Evolutionary conservation across 179 eudicot genomes (phyloP).

Genomic region (Beta macrorhiza): DNA sequence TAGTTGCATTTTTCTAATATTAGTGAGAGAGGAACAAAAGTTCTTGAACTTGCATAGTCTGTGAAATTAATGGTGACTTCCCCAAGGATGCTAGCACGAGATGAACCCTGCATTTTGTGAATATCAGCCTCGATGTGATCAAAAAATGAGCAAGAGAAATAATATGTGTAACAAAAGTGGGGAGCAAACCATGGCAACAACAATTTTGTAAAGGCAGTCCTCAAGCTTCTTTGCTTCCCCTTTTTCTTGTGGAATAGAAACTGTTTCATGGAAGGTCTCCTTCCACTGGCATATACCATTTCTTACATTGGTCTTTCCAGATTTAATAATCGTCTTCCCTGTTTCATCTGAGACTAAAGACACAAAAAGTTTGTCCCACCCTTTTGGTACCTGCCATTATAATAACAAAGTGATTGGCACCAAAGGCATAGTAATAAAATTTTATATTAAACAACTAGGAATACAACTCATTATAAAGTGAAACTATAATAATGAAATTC

Average conservation of each 20-base stretch:
- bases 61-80: constrained; percentile 68
- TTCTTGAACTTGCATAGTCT: constrained; percentile 49
- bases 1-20: constrained; percentile 71
- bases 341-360: constrained; percentile 62
- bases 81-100: constrained; percentile 85
- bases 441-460: too few relatives aligned
- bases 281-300: constrained; percentile 86
- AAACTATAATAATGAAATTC: background rate
- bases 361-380: constrained; percentile 90
- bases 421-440: background rate
- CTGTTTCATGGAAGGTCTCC: constrained; percentile 65
- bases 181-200: constrained; percentile 66
- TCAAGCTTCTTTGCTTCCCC: constrained; percentile 47
- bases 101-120: constrained; percentile 55
- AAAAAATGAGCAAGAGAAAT: background rate
- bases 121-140: constrained; percentile 4
- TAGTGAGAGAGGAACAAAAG: constrained; percentile 52
- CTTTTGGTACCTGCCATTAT: constrained; percentile 73
- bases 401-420: constrained; percentile 4
- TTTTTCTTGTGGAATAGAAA: constrained; percentile 51
- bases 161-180: background rate
- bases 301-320: constrained; percentile 58
- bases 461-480: background rate
- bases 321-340: constrained; percentile 70
- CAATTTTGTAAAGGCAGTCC: constrained; percentile 54